phyloP scores from a whole-genome alignment of 2,329 filamentous ascomycete genomes.

The Diplodia seriata region DNA sequence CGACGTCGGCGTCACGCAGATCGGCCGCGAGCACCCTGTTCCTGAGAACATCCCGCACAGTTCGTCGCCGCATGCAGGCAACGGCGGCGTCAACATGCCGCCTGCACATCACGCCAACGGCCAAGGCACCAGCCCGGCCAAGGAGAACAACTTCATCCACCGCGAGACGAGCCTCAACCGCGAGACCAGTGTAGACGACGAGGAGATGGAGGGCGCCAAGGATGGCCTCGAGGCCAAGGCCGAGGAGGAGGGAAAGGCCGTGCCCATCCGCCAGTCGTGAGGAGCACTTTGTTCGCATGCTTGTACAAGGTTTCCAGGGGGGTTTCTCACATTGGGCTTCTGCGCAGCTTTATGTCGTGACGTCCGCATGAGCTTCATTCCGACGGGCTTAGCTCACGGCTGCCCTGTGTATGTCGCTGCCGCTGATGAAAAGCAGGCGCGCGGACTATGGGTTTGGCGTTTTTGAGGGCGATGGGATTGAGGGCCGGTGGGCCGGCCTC shows the following conservation, averaged over 20 bases:
- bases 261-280: slow-evolving; percentile 33
- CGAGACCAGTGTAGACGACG: slow-evolving; percentile 74
- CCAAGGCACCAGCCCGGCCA: slow-evolving; percentile 78
- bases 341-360: slow-evolving; percentile 31
- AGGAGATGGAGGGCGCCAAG: slow-evolving; percentile 46
- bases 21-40: slow-evolving; percentile 92
- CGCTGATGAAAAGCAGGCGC: slow-evolving; percentile 33
- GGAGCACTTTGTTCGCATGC: slow-evolving; percentile 9
- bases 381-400: slow-evolving; percentile 12
- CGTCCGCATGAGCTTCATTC: slow-evolving; percentile 26
- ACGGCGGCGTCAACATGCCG: slow-evolving; percentile 26
- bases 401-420: slow-evolving; percentile 21
- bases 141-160: slow-evolving; percentile 87
- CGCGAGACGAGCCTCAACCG: slow-evolving; percentile 78
- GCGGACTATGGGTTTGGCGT: slow-evolving; percentile 31
- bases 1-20: slow-evolving; percentile 88
- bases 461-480: slow-evolving; percentile 26
- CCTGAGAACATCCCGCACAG: slow-evolving; percentile 95
- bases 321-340: slow-evolving; percentile 25
- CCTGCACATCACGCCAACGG: slow-evolving; percentile 49
- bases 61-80: slow-evolving; percentile 64
- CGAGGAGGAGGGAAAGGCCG: slow-evolving; percentile 35
- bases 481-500: slow-evolving; percentile 22
- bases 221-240: slow-evolving; percentile 41
- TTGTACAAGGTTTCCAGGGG: slow-evolving; percentile 14